Percentiles rank a stretch among this genome's conserved stretches.
These are phyloP conservation scores for Candida sojae DNA, from an alignment of 1,139 yeast species.

Conservation along the genomic window DNA sequence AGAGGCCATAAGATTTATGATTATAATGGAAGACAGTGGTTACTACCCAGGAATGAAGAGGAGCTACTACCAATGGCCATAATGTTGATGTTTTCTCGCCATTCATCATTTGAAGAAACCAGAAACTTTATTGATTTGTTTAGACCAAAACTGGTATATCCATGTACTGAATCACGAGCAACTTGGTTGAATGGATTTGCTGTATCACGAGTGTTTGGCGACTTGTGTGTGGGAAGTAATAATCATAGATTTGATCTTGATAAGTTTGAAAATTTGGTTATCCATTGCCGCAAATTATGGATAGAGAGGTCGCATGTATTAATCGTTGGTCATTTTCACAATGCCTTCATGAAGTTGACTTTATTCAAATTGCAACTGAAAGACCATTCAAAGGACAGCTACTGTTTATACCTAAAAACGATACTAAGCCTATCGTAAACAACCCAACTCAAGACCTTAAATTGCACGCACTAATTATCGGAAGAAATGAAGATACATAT, in stretches of 20 bases:
- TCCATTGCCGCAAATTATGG: conserved; percentile 16
- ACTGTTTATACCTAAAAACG: background rate
- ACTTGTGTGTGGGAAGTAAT: conserved; percentile 24
- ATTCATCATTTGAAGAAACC: conserved; percentile 53
- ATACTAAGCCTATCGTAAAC: background rate
- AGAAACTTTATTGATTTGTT: conserved; percentile 38
- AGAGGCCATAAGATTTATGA: conserved; percentile 26
- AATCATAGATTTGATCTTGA: conserved; percentile 33
- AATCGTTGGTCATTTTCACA: conserved; percentile 38
- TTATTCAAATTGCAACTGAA: conserved; percentile 15
- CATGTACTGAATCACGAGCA: conserved; percentile 36
- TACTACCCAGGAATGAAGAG: conserved; percentile 25
- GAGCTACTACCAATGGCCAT: conserved; percentile 43
- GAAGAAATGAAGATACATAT: conserved; percentile 25
- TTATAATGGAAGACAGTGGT: conserved; percentile 29
- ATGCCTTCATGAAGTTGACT: conserved; percentile 30
- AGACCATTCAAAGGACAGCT: conserved; percentile 10
- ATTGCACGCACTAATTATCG: conserved; percentile 26
- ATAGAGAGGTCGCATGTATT: conserved; percentile 25
- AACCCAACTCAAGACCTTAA: conserved; percentile 16
- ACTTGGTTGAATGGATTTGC: conserved; percentile 46
- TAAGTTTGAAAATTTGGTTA: conserved; percentile 23
- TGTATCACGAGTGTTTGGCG: conserved; percentile 48
- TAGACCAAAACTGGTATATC: conserved; percentile 47
- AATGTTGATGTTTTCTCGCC: conserved; percentile 51